Evolutionary conservation across 805 yeast genomes (phyloP), one percentile per base, ranked within the genome.

Genomic region (Metschnikowia koreensis): DNA sequence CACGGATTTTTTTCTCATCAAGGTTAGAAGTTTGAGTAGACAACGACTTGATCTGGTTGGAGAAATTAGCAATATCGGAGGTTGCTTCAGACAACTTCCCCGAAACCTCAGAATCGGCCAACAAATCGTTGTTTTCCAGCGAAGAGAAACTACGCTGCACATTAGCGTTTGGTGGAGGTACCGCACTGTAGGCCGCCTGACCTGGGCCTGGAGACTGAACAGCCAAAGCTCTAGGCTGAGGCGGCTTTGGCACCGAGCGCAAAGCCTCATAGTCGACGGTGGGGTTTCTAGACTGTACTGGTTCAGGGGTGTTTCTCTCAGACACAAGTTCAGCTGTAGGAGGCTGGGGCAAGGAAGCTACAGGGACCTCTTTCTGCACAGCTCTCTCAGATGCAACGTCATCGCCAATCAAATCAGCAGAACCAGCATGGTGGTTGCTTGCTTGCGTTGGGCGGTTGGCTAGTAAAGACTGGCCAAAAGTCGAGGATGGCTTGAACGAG

Each of bases 41-140:
- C 57, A 93, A 73, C 0, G 96, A 87, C 56, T 83, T 83, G 57
- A 89, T 85, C 71, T 92, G 97, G 60, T 86, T 89, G 0, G 96
- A 87, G 40, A 88, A 76, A 60, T 92, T 89, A 13, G 96, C 97
- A 66, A 90, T 80, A 60, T 89, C 97, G 7, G 91, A 81, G 7
- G 94, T 83, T 4, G 96, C 93, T 53, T 81, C 81, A 1, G 96
- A 83, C 46, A 90, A 72, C 62, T 85, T 83, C 29, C 84, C 82
- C 1, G 89, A 79, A 1, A 85, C 77, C 47, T 81, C 88, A 12
- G 73, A 61, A 53, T 84, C 86, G 0, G 86, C 83, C 48, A 81
- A 71, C 46, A 84, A 66, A 55, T 83, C 89, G 50, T 66, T 69
- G 48, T 77, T 74, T 2, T 53, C 60, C 6, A 31, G 53, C 22